phyloP scores from a whole-genome alignment of 139 green algal species.

The Haematococcus sp. region DNA sequence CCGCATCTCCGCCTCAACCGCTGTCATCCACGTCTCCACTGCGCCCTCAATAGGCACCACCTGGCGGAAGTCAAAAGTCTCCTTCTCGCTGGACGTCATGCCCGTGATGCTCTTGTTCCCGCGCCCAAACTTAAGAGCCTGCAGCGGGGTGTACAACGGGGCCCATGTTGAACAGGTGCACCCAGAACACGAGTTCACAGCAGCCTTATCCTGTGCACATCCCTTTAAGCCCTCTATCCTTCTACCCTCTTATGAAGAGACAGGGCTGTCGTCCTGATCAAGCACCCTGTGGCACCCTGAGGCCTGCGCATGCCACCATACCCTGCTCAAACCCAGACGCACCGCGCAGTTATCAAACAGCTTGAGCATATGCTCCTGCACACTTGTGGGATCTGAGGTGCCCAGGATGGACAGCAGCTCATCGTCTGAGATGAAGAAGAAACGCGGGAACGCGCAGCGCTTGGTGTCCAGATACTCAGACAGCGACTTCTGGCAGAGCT shows the following conservation, averaged over 20 bases:
- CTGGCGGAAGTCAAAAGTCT: constrained; percentile 76
- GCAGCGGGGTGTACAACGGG: neutral
- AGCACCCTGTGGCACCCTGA: no score
- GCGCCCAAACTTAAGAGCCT: constrained; percentile 67
- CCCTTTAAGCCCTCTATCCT: no score
- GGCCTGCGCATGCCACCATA: no score
- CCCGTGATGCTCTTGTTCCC: constrained; percentile 82
- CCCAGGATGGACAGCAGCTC: constrained; percentile 83
- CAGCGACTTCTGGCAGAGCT: constrained; percentile 82
- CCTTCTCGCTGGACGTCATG: constrained; percentile 81
- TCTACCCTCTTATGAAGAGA: no score
- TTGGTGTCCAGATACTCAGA: constrained; percentile 85
- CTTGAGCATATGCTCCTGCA: constrained; percentile 93
- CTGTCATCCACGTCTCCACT: constrained; percentile 85
- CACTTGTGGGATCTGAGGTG: constrained; percentile 67
- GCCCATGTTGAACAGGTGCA: no score
- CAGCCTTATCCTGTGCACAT: neutral
- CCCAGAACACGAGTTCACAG: neutral
- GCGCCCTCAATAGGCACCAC: constrained; percentile 71
- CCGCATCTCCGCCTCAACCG: constrained; percentile 81
- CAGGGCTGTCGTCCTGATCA: no score
- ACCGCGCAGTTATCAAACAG: constrained; percentile 89
- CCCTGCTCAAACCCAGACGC: no score
- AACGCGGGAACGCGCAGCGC: constrained; percentile 76
- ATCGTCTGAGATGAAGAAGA: constrained; percentile 90